Evolutionary conservation across 2,329 filamentous ascomycete species (phyloP).

Genomic region (Colletotrichum agaves): DNA sequence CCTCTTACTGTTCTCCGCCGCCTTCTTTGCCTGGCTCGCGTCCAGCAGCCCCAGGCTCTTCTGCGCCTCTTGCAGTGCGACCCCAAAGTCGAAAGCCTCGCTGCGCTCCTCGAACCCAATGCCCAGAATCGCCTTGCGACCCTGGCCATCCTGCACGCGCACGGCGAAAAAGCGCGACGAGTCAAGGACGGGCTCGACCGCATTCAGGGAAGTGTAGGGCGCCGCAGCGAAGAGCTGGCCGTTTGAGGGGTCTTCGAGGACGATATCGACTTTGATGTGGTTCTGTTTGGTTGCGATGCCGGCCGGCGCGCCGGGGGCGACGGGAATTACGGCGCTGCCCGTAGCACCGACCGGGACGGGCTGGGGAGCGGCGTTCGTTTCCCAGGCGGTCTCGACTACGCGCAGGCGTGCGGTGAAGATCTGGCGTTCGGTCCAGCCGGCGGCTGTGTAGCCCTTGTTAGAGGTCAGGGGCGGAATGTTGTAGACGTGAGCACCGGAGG

Average conservation of each 20-base stretch:
- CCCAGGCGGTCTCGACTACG: constrained; percentile 78
- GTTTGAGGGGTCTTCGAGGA: constrained; percentile 79
- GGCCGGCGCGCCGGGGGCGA: constrained; percentile 28
- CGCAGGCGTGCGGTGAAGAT: constrained; percentile 89
- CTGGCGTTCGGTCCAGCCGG: constrained; percentile 80
- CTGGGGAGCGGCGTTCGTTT: constrained; percentile 43
- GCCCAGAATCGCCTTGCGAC: constrained; percentile 81
- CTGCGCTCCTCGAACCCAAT: constrained; percentile 89
- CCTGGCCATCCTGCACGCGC: constrained; percentile 78
- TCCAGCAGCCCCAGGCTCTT: constrained; percentile 73
- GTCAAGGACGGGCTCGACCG: constrained; percentile 82
- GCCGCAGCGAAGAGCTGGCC: constrained; percentile 86
- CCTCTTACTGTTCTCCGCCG: constrained; percentile 48
- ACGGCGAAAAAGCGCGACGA: constrained; percentile 87
- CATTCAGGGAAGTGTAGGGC: constrained; percentile 74
- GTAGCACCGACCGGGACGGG: constrained; percentile 28
- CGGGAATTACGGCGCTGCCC: constrained; percentile 33
- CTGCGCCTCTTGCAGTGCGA: constrained; percentile 81
- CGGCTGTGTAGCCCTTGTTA: constrained; percentile 82
- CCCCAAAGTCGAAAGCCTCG: constrained; percentile 87
- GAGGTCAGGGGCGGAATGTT: constrained; percentile 83
- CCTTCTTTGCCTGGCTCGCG: constrained; percentile 47
- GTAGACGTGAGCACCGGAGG: constrained; percentile 83
- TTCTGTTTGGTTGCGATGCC: constrained; percentile 45
- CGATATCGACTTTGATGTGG: constrained; percentile 77